Conservation (phyloP, 305 asterid genomes). For the Lippia alba region DNA sequence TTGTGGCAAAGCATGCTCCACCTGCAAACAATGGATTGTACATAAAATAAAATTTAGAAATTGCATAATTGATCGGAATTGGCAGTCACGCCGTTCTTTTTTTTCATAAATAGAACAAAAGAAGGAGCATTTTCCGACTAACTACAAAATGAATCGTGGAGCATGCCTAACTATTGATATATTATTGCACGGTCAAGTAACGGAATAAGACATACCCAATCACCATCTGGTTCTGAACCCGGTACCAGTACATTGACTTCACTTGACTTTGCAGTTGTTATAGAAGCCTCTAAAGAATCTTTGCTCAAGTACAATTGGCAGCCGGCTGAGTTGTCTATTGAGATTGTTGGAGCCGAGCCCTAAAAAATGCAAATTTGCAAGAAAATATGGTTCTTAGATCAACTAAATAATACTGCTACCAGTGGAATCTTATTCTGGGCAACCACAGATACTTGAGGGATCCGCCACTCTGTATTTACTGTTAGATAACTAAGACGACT, state of each 20-base stretch:
- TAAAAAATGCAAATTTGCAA: slow-evolving; percentile 34
- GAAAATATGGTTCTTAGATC: slow-evolving; percentile 9
- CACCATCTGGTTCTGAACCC: slow-evolving; percentile 76
- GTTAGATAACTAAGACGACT: neutral
- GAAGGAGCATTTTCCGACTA: neutral
- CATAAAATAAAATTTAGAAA: neutral
- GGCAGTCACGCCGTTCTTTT: too few species aligned
- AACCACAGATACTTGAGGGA: neutral
- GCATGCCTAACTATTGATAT: neutral
- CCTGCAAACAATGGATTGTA: slow-evolving; percentile 49
- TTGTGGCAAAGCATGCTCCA: slow-evolving; percentile 90
- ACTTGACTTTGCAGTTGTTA: slow-evolving; percentile 94
- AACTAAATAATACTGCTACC: slow-evolving; percentile 2
- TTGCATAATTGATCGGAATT: neutral
- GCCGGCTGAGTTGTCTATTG: slow-evolving; percentile 91
- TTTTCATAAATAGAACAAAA: neutral
- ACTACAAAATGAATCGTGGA: neutral
- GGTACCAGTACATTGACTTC: slow-evolving; percentile 91
- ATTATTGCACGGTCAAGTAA: slow-evolving; percentile 1
- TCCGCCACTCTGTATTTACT: too few species aligned
- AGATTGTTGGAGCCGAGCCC: slow-evolving; percentile 96
- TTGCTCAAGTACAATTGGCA: slow-evolving; percentile 93
- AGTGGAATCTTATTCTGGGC: neutral
- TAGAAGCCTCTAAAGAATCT: slow-evolving; percentile 79
- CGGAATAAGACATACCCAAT: slow-evolving; percentile 72